Base-by-base conservation (phyloP, 495 filamentous ascomycete species). In the Lasiosphaeria miniovina region DNA sequence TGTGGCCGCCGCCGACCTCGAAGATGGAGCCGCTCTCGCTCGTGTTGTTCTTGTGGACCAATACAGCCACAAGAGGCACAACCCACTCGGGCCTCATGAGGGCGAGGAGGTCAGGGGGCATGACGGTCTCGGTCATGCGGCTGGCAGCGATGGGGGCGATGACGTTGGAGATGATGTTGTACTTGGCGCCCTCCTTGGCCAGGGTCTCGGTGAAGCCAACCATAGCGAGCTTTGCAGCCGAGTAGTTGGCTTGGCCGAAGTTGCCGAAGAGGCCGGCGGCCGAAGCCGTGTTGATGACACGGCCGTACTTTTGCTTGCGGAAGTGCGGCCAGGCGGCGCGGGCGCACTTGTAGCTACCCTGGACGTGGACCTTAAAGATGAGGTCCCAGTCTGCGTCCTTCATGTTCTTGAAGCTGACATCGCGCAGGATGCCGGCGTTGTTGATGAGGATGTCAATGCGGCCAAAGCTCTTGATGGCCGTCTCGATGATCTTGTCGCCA, bases 391-490 rank as follows among this genome's bases (percentile, higher is more conserved):
- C 95, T 71, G 86, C 73, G 71, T 98, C 93, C 72, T 87, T 92
- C 91, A 98, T 96, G 77, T 98, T 98, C 86, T 96, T 96, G 79
- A 98, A 98, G 80, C 88, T 91, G 68, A 98, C 71, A 80, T 98
- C 94, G 59, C 94, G 89, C 57, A 98, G 83, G 69, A 98, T 98
- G 70, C 94, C 94, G 59, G 94, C 94, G 71, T 98, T 98, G 84
- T 98, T 98, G 74, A 98, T 85, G 63, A 98, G 86, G 51, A 98
- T 80, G 76, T 98, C 94, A 71, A 98, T 85, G 63, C 93, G 88
- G 64, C 94, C 95, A 68, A 92, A 98, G 62, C 80, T 83, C 79
- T 93, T 85, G 68, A 98, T 91, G 64, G 94, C 95, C 24, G 94
- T 97, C 59, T 96, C 89, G 79, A 98, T 96, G 74, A 98, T 98